Conservation (phyloP, 805 yeast genomes). For the Wickerhamomyces strasburgensis region DNA sequence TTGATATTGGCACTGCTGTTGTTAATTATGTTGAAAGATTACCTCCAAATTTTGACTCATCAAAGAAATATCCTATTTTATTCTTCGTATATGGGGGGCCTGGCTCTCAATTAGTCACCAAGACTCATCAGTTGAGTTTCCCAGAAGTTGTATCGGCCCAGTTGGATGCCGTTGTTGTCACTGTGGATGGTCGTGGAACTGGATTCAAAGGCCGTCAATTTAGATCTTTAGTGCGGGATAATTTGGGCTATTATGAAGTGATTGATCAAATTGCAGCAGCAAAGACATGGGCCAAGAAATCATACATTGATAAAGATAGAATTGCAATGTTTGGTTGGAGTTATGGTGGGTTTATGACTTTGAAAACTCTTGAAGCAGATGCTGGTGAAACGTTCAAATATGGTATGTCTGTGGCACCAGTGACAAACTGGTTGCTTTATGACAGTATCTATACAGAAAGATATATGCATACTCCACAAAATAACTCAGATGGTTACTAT, state of each 20-base stretch:
- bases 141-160: constrained; percentile 75
- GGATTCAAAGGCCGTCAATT: constrained; percentile 80
- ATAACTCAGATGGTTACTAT: constrained; percentile 60
- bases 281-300: constrained; percentile 52
- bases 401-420: constrained; percentile 97
- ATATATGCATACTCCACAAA: constrained; percentile 81
- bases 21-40: constrained; percentile 72
- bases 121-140: constrained; percentile 56
- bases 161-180: constrained; percentile 78
- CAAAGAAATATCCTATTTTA: constrained; percentile 64
- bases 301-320: constrained; percentile 60
- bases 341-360: constrained; percentile 91
- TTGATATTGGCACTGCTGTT: constrained; percentile 41
- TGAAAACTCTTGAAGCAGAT: constrained; percentile 84
- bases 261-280: constrained; percentile 87
- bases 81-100: constrained; percentile 96
- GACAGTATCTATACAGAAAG: constrained; percentile 94
- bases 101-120: constrained; percentile 77
- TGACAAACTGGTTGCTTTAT: constrained; percentile 87
- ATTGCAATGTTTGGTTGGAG: constrained; percentile 98
- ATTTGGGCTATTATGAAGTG: constrained; percentile 78
- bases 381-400: constrained; percentile 68
- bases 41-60: constrained; percentile 65
- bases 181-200: constrained; percentile 97
- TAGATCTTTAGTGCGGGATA: constrained; percentile 75